Evolutionary conservation across 495 filamentous ascomycete species (phyloP).

Genomic region (Chlorociboria aeruginascens): DNA sequence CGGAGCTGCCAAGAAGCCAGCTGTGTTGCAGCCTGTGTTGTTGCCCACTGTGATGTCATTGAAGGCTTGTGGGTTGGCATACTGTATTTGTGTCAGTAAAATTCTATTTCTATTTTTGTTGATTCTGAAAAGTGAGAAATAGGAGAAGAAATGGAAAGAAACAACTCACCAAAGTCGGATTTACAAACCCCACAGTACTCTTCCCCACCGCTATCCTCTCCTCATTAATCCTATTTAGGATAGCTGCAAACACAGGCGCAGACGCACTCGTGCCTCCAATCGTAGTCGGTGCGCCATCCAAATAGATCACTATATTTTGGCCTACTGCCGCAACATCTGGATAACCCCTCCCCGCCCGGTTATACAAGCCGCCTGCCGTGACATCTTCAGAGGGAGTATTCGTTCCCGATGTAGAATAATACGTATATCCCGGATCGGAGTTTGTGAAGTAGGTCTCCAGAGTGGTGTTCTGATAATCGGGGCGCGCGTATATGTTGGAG

Average conservation of each 20-base stretch:
- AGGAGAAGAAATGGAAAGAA: not conserved
- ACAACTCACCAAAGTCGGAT: constrained; percentile 26
- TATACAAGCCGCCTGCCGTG: constrained; percentile 18
- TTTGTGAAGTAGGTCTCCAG: constrained; percentile 15
- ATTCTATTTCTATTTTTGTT: not conserved
- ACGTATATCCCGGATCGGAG: constrained; percentile 15
- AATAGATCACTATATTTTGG: constrained; percentile 17
- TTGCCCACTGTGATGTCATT: constrained; percentile 48
- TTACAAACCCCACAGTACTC: constrained; percentile 37
- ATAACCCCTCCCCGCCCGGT: not conserved
- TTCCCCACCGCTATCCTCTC: constrained; percentile 34
- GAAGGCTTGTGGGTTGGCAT: constrained; percentile 45
- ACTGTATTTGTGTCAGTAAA: constrained; percentile 11
- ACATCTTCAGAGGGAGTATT: too few relatives aligned
- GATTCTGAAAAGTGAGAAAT: not conserved
- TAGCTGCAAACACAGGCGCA: constrained; percentile 24
- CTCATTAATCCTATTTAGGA: constrained; percentile 35
- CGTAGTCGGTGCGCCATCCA: constrained; percentile 10
- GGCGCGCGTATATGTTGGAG: constrained; percentile 28
- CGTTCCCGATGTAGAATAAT: not conserved
- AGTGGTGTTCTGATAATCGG: constrained; percentile 25
- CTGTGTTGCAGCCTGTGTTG: constrained; percentile 44
- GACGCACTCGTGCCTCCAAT: constrained; percentile 29
- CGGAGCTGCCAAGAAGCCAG: constrained; percentile 39
- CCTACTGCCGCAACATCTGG: not conserved